phyloP scores from a whole-genome alignment of 345 rosid genomes.

The Psidium friedrichsthalianum region DNA sequence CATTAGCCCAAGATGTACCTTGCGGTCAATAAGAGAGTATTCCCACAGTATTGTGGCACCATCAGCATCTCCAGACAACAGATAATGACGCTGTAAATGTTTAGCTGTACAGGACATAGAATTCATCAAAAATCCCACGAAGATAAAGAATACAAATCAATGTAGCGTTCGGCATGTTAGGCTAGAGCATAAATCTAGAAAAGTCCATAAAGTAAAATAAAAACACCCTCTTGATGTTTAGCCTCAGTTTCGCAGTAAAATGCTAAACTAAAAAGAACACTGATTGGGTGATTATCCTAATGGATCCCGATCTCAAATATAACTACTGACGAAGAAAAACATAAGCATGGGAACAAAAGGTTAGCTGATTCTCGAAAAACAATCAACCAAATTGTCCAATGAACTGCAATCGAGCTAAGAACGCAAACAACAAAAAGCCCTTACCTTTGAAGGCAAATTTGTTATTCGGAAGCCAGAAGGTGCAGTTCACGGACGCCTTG shows the following conservation, averaged over 20 bases:
- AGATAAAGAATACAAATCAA: neutral
- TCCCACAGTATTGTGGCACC: constrained; percentile 75
- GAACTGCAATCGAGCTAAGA: neutral
- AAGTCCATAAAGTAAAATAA: neutral
- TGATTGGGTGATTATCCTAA: neutral
- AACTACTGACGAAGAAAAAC: neutral
- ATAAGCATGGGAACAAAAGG: neutral
- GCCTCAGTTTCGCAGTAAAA: neutral
- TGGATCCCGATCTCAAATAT: neutral
- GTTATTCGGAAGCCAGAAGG: constrained; percentile 72
- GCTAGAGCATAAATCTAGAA: neutral
- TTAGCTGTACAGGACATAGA: constrained; percentile 30
- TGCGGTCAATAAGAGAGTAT: constrained; percentile 33
- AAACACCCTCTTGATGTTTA: neutral
- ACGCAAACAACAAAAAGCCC: neutral
- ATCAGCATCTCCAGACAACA: constrained; percentile 81
- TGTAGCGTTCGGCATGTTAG: neutral
- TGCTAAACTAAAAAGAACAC: neutral
- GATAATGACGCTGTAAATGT: constrained; percentile 44
- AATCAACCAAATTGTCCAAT: neutral
- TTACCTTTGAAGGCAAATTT: constrained; percentile 79
- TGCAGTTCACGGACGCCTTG: constrained; percentile 72
- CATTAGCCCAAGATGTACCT: constrained; percentile 22
- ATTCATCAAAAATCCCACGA: neutral
- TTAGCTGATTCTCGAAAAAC: neutral